Evolutionary conservation across 1,284 basidiomycete species (phyloP).

Genomic region (Cutaneotrichosporon sp.): DNA sequence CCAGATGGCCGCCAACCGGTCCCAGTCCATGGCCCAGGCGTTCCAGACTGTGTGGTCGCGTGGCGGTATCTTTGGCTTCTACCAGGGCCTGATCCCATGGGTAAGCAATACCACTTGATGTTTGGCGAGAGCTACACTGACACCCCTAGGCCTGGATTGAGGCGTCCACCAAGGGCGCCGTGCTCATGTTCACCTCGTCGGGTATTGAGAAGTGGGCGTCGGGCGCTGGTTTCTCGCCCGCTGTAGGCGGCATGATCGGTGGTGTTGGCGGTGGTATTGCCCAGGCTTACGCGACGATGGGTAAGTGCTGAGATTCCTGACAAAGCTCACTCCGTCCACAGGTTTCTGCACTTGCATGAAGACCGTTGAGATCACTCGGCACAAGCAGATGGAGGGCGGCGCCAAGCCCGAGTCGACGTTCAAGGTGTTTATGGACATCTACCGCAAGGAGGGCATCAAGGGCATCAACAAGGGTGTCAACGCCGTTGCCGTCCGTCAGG

Average conservation of each 20-base stretch:
- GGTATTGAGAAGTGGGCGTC: slow-evolving; percentile 76
- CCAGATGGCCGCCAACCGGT: slow-evolving; percentile 92
- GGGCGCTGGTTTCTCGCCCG: slow-evolving; percentile 66
- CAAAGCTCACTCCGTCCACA: slow-evolving; percentile 36
- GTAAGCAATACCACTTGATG: slow-evolving; percentile 53
- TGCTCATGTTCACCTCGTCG: slow-evolving; percentile 89
- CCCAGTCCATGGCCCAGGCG: slow-evolving; percentile 83
- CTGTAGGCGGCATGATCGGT: slow-evolving; percentile 79
- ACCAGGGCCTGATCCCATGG: slow-evolving; percentile 99
- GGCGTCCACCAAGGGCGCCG: slow-evolving; percentile 96
- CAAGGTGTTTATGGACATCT: slow-evolving; percentile 91
- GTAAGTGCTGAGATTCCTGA: slow-evolving; percentile 53
- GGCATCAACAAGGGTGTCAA: slow-evolving; percentile 99
- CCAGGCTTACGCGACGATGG: slow-evolving; percentile 99
- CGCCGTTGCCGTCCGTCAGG: slow-evolving; percentile 93
- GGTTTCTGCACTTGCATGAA: slow-evolving; percentile 99
- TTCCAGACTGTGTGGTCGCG: slow-evolving; percentile 82
- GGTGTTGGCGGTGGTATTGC: slow-evolving; percentile 97
- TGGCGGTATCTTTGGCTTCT: slow-evolving; percentile 86
- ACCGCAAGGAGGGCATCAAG: slow-evolving; percentile 82
- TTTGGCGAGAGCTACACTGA: not conserved
- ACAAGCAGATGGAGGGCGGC: slow-evolving; percentile 87
- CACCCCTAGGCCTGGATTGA: slow-evolving; percentile 91
- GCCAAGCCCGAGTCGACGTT: slow-evolving; percentile 89
- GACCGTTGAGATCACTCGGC: slow-evolving; percentile 95